Conservation (phyloP, 75 land plant genomes). For the Pinus tabuliformis region DNA sequence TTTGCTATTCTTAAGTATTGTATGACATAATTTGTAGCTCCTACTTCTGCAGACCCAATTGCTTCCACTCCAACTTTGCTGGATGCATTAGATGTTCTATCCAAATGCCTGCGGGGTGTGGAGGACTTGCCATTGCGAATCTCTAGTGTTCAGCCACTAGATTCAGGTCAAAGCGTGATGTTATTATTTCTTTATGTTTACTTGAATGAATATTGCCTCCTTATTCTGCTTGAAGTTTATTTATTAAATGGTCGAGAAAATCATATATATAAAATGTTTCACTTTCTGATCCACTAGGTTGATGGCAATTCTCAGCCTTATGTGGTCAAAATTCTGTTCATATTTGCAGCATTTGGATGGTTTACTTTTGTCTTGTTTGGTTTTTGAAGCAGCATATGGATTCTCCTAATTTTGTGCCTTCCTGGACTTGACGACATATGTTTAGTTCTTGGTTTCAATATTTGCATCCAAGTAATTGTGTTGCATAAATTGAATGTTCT, state of each 20-base stretch:
- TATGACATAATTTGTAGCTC: background rate
- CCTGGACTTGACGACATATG: background rate
- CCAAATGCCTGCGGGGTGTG: constrained; percentile 56
- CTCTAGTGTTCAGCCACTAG: constrained; percentile 83
- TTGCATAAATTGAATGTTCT: background rate
- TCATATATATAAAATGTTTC: background rate
- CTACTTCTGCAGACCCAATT: constrained; percentile 52
- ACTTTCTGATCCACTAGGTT: background rate
- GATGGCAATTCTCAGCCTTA: background rate
- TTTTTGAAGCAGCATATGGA: background rate
- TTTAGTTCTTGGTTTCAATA: background rate
- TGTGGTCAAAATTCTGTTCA: background rate
- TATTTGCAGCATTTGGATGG: background rate
- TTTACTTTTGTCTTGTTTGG: background rate
- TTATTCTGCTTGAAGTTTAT: background rate
- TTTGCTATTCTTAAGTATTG: background rate
- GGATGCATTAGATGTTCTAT: constrained; percentile 61
- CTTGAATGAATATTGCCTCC: background rate
- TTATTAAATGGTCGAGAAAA: background rate
- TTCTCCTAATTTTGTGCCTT: background rate
- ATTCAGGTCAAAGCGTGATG: constrained; percentile 52
- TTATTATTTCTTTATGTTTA: constrained; percentile 1
- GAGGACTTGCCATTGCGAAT: constrained; percentile 75
- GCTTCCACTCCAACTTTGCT: constrained; percentile 42
- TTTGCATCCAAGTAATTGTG: background rate